These are phyloP conservation scores for Schizothecium vesticola DNA, from an alignment of 495 filamentous ascomycete genomes.

Conservation along the genomic window DNA sequence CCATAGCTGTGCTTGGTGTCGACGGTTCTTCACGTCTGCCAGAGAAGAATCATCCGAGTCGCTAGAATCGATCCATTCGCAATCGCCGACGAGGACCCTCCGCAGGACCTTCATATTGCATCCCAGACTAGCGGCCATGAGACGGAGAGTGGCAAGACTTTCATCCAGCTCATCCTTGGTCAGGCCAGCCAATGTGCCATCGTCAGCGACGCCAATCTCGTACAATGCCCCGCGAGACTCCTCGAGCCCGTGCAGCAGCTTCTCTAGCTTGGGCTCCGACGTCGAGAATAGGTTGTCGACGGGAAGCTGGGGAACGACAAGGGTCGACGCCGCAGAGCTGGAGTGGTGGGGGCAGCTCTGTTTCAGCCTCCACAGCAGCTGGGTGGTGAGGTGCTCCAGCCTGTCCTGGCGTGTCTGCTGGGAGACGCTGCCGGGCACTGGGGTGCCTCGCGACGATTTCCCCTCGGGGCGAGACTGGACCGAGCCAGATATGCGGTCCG, in stretches of 20 bases:
- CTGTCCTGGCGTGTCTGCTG: conserved; percentile 70
- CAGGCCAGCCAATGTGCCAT: conserved; percentile 87
- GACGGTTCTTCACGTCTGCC: conserved; percentile 4
- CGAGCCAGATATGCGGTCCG: conserved; percentile 37
- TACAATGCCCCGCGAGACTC: conserved; percentile 91
- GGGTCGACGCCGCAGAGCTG: conserved; percentile 56
- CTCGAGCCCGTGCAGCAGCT: conserved; percentile 74
- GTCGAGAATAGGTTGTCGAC: conserved; percentile 51
- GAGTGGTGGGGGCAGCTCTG: conserved; percentile 90
- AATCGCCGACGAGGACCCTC: conserved; percentile 79
- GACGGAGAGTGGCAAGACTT: conserved; percentile 71
- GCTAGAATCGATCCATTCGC: conserved; percentile 57
- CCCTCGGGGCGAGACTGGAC: conserved; percentile 59
- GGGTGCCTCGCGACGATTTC: conserved; percentile 41
- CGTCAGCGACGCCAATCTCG: conserved; percentile 93
- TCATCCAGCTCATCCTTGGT: conserved; percentile 87
- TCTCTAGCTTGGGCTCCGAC: conserved; percentile 53
- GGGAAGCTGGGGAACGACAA: conserved; percentile 69
- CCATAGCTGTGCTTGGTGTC: conserved; percentile 59
- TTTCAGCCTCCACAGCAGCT: conserved; percentile 90
- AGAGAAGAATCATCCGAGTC: conserved; percentile 5
- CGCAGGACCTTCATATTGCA: conserved; percentile 81
- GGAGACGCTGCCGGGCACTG: conserved; percentile 29
- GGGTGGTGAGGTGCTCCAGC: conserved; percentile 86
- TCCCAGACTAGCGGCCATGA: conserved; percentile 88